Evolutionary conservation across 164 flowering plant genomes (phyloP), one percentile per base, ranked within the genome.

Genomic region (Liriodendron chinense): DNA sequence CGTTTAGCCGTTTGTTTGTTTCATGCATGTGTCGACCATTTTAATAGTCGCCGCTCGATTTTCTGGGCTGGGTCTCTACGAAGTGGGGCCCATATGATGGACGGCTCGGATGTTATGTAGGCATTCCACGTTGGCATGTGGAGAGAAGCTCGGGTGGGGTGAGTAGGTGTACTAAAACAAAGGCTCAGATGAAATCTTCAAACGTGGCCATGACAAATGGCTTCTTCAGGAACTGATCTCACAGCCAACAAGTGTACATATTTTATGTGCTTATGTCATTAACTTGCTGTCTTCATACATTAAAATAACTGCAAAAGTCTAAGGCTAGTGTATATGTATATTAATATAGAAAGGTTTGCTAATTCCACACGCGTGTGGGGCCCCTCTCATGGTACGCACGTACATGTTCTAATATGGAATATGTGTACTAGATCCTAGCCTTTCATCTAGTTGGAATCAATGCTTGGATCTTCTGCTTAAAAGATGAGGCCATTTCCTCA

Each of bases 151-250:
- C 43, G 43, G 43, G 43, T 3, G 43, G 7, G 43, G 43, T 34
- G 43, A 34, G 43, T 7, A 34, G 43, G 43, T 34, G 43, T 34
- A 28, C 34, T 28, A 34, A 34, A 34, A 34, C 43, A 34, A 34
- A 34, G 43, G 43, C 43, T 34, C 14, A 34, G 47, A 56, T 57
- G 26, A 63, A 76, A 63, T 9, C 69, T 47, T 25, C 50, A 47
- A 28, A 70, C 66, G 47, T 14, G 69, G 14, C 9, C 26, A 56
- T 71, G 78, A 74, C 77, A 78, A 71, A 78, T 74, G 75, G 77
- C 78, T 71, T 23, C 68, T 24, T 61, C 47, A 22, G 74, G 48
- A 75, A 57, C 71, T 71, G 61, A 50, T 53, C 65, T 47, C 74
- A 63, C 56, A 1, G 6, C 47, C 21, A 22, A 24, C 57, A 59